phyloP scores from a whole-genome alignment of 1,284 basidiomycete species.

The Pseudozyma sp. region DNA sequence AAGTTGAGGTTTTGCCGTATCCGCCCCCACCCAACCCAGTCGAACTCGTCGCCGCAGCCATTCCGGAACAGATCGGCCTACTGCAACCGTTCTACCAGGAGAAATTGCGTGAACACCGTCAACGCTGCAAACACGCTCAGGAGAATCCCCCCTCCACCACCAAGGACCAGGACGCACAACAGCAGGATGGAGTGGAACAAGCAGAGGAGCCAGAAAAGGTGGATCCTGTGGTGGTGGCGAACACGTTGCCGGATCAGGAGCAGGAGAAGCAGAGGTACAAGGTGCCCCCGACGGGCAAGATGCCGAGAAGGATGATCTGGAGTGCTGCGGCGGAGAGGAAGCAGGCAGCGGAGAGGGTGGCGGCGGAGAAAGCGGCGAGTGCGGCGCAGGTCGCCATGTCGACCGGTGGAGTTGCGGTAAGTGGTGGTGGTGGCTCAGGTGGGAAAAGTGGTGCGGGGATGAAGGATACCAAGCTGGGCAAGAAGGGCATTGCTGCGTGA shows the following conservation, averaged over 20 bases:
- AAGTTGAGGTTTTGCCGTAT: slow-evolving; percentile 70
- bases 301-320: slow-evolving; percentile 56
- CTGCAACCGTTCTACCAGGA: slow-evolving; percentile 77
- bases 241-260: slow-evolving; percentile 58
- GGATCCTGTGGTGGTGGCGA: slow-evolving; percentile 19
- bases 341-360: slow-evolving; percentile 4
- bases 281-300: slow-evolving; percentile 64
- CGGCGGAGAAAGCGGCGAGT: neutral
- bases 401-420: slow-evolving; percentile 4
- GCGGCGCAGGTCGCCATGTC: slow-evolving; percentile 1
- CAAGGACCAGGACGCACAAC: neutral
- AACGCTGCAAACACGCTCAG: slow-evolving; percentile 16
- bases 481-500: slow-evolving; percentile 32
- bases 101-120: slow-evolving; percentile 42
- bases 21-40: slow-evolving; percentile 84
- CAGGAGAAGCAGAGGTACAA: slow-evolving; percentile 63
- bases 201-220: slow-evolving; percentile 14
- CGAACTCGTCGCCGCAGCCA: slow-evolving; percentile 75
- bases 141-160: neutral
- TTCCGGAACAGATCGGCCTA: slow-evolving; percentile 84
- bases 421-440: slow-evolving; percentile 3
- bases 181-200: neutral
- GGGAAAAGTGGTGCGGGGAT: slow-evolving; percentile 9
- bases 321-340: slow-evolving; percentile 14
- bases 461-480: slow-evolving; percentile 21